Conservation (phyloP, 441 rosid genomes). For the Pelargonium australe region DNA sequence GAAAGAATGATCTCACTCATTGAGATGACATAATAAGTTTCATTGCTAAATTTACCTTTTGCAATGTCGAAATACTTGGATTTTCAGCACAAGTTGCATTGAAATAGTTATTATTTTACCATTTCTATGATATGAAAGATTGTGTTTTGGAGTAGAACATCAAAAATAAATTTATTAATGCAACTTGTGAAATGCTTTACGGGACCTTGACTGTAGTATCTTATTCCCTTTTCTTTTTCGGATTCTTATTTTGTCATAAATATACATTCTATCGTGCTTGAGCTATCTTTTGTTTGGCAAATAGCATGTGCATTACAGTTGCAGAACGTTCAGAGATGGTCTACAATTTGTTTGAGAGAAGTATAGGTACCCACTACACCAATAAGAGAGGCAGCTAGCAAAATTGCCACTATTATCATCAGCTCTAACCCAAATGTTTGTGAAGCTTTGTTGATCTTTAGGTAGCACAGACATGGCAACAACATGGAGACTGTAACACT, state of each 20-base stretch:
- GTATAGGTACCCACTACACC: no score
- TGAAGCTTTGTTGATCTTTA: not conserved
- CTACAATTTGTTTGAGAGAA: no score
- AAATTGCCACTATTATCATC: no score
- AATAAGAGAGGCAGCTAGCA: no score
- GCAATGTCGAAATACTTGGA: not conserved
- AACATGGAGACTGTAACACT: not conserved
- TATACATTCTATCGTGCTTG: not conserved
- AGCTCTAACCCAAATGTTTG: no score
- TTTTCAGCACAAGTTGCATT: not conserved
- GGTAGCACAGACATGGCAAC: not conserved
- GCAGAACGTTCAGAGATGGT: no score
- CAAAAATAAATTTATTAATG: not conserved
- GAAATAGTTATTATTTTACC: not conserved
- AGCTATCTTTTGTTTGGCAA: not conserved
- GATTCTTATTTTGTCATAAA: not conserved
- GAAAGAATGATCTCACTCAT: not conserved
- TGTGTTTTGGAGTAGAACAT: not conserved
- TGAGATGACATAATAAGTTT: not conserved
- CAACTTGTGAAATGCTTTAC: not conserved
- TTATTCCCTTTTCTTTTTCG: not conserved
- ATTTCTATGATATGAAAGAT: not conserved
- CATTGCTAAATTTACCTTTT: not conserved
- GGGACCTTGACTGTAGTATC: not conserved
- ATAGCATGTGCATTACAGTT: no score